Percentiles rank a stretch among this genome's conserved stretches.
Conservation (phyloP, 495 filamentous ascomycete species). For the Chlorociboria aeruginascens region DNA sequence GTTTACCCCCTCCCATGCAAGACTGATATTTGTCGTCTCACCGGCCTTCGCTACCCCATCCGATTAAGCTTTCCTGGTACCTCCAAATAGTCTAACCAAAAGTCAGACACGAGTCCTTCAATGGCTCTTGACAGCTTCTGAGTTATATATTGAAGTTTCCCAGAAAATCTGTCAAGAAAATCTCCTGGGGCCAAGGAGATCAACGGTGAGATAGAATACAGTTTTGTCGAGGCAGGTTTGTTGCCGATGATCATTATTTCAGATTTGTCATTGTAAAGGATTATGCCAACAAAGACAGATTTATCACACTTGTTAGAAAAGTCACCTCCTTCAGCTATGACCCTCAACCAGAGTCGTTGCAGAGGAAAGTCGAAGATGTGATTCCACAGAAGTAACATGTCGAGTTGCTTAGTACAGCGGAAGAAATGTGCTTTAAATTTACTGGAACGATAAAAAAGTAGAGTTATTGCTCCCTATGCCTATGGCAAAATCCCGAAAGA, state of each 20-base stretch:
- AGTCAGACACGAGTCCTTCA: too few relatives aligned
- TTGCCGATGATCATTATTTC: not conserved
- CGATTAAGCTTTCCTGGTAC: too few relatives aligned
- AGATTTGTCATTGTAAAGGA: constrained; percentile 1
- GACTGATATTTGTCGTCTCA: too few relatives aligned
- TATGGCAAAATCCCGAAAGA: constrained; percentile 5
- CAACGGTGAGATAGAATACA: not conserved
- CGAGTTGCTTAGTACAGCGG: not conserved
- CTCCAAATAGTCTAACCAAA: too few relatives aligned
- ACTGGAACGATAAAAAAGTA: constrained; percentile 2
- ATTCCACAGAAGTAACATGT: not conserved
- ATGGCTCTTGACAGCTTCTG: constrained; percentile 5
- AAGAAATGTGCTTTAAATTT: constrained; percentile 8
- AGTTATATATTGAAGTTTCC: constrained; percentile 1
- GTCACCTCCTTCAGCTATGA: constrained; percentile 1
- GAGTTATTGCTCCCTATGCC: not conserved
- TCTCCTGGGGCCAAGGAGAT: constrained; percentile 2
- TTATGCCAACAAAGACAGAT: too few relatives aligned
- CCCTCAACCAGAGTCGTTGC: not conserved
- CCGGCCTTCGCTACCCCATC: too few relatives aligned
- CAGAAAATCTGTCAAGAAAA: constrained; percentile 5
- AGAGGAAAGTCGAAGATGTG: not conserved
- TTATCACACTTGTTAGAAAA: constrained; percentile 7
- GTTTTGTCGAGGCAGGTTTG: constrained; percentile 1
- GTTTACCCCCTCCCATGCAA: too few relatives aligned